Percentiles rank a stretch among this genome's conserved stretches.
These are phyloP conservation scores for Sporothrix schenckii DNA, from an alignment of 2,329 filamentous ascomycete genomes.

Conservation along the genomic window DNA sequence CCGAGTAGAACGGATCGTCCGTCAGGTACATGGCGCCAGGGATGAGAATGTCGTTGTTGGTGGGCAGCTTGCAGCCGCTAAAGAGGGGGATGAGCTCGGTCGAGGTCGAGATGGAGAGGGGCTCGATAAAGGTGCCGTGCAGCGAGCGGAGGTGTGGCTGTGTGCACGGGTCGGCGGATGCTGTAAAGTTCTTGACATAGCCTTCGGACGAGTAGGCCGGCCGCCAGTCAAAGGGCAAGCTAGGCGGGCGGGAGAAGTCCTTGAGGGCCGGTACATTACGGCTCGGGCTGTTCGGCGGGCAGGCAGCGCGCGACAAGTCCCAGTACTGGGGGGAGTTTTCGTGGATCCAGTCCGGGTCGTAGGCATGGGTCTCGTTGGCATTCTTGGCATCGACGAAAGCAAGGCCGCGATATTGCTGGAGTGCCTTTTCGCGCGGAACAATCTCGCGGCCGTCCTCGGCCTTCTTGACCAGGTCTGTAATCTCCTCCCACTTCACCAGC, in stretches of 20 bases:
- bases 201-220: conserved; percentile 46
- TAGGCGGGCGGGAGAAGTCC: conserved; percentile 41
- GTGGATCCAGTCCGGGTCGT: conserved; percentile 54
- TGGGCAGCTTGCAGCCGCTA: conserved; percentile 60
- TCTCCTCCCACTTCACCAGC: conserved; percentile 61
- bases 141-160: conserved; percentile 52
- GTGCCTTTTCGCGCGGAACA: conserved; percentile 48
- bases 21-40: conserved; percentile 66
- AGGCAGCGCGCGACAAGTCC: conserved; percentile 60
- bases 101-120: conserved; percentile 53
- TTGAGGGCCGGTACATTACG: conserved; percentile 46
- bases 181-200: conserved; percentile 60
- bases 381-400: conserved; percentile 41
- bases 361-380: conserved; percentile 39
- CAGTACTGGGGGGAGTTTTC: conserved; percentile 57
- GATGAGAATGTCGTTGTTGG: conserved; percentile 65
- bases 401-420: conserved; percentile 50
- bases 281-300: conserved; percentile 58
- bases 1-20: conserved; percentile 61
- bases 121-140: conserved; percentile 60
- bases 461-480: conserved; percentile 54
- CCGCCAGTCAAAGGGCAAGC: conserved; percentile 36
- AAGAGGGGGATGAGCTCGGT: conserved; percentile 61
- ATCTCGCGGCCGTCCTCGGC: conserved; percentile 53
- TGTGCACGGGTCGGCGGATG: conserved; percentile 57